Conservation (phyloP, 1,284 basidiomycete species). For the Austroboletus niveus region DNA sequence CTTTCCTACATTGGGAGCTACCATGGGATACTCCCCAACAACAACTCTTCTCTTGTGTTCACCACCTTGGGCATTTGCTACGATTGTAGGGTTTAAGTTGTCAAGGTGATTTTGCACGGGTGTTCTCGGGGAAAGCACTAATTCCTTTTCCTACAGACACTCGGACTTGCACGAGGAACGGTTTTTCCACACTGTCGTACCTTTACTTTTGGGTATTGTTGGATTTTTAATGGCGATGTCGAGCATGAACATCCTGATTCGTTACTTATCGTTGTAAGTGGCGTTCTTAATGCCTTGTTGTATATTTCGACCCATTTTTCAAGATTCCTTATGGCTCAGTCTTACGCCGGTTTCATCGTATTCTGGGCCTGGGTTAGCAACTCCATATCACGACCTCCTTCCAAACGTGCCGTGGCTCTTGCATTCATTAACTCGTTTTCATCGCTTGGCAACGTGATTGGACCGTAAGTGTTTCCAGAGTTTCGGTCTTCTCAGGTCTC, state of each 20-base stretch:
- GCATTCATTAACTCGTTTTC: slow-evolving; percentile 73
- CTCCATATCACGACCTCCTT: slow-evolving; percentile 62
- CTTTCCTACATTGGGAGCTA: slow-evolving; percentile 53
- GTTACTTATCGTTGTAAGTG: slow-evolving; percentile 70
- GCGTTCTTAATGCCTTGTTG: not conserved
- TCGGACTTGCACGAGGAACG: slow-evolving; percentile 70
- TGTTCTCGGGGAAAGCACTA: slow-evolving; percentile 7
- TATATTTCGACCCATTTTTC: not conserved
- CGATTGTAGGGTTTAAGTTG: slow-evolving; percentile 40
- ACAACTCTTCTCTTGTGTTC: slow-evolving; percentile 59
- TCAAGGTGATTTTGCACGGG: slow-evolving; percentile 32
- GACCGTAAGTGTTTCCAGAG: slow-evolving; percentile 54
- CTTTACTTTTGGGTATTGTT: slow-evolving; percentile 59
- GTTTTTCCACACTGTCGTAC: slow-evolving; percentile 59
- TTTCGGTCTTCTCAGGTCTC: slow-evolving; percentile 8
- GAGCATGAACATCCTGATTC: slow-evolving; percentile 63
- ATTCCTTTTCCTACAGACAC: slow-evolving; percentile 42
- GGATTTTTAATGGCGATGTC: slow-evolving; percentile 74
- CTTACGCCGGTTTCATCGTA: slow-evolving; percentile 68
- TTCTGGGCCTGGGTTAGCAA: slow-evolving; percentile 73
- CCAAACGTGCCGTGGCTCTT: slow-evolving; percentile 75
- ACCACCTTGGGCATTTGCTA: slow-evolving; percentile 62
- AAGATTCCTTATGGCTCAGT: slow-evolving; percentile 76
- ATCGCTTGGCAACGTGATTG: slow-evolving; percentile 72
- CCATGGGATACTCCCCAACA: slow-evolving; percentile 54